Base-by-base conservation (phyloP, 768 basidiomycete species). In the Kwoniella dejecticola region DNA sequence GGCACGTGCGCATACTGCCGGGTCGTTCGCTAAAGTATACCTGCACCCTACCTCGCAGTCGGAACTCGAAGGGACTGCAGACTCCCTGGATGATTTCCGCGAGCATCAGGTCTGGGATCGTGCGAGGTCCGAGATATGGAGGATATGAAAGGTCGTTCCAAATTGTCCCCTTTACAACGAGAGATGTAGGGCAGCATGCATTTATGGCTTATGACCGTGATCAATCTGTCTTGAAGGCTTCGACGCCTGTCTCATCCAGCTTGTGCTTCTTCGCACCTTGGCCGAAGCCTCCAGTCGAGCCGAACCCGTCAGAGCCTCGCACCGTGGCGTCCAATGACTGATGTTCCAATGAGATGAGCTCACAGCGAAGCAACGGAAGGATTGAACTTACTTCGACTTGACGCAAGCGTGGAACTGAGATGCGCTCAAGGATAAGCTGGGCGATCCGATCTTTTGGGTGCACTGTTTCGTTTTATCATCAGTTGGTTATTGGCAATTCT, bases 361-460 rank as follows among this genome's bases (percentile, higher is more conserved):
- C 48, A 31, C 6, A 23, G 12, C 4, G 7, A 1, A 10, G 8
- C 3, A 45, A 50, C 42, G 6, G 24, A 19, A 24, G 31, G 2
- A 26, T 12, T 21, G 12, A 11, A 65, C 88, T 70, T 67, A 90
- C 91, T 56, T 89, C 81, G 26, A 97, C 95, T 80, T 96, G 92
- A 17, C 87, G 72, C 17, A 94, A 83, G 3, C 88, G 88, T 0
- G 94, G 91, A 2, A 87, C 93, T 63, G 86, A 86, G 64, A 96
- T 94, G 59, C 83, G 86, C 76, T 98, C 95, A 52, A 98, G 81
- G 66, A 99, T 91, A 27, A 98, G 83, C 73, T 99, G 95, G 0
- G 95, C 95, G 63, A 99, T 82, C 13, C 95, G 87, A 72, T 99
- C 95, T 7, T 93, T 93, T 77, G 89, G 86, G 72, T 89, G 82